A percentile compares a stretch with the other conserved stretches of the same genome.
These are phyloP conservation scores for Fagopyrum esculentum DNA, from an alignment of 148 eudicot species.

Conservation along the genomic window DNA sequence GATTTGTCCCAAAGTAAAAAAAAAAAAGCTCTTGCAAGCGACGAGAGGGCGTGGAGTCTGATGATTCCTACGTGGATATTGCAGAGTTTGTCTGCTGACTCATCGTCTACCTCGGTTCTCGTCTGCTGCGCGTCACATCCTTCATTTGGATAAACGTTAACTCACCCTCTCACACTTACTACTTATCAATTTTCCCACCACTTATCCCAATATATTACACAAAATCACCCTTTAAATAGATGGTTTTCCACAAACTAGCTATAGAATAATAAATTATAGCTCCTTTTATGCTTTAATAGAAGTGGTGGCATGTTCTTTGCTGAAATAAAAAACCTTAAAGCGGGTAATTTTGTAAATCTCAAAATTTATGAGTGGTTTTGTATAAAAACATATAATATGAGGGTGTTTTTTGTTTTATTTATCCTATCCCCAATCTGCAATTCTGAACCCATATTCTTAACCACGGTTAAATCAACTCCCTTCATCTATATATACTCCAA, in stretches of 20 bases:
- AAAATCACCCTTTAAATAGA: no score
- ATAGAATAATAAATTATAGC: no score
- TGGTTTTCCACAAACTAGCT: no score
- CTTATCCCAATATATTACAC: neutral
- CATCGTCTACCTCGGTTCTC: neutral
- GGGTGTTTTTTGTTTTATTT: no score
- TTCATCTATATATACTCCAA: neutral
- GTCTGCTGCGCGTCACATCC: neutral
- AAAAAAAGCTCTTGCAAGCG: neutral
- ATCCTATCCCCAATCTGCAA: neutral
- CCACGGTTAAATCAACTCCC: neutral
- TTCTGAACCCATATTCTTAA: neutral
- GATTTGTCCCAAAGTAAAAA: neutral
- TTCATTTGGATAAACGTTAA: neutral
- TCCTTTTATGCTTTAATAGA: no score
- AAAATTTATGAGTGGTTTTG: no score
- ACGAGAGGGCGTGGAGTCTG: neutral
- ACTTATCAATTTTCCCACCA: no score
- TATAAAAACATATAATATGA: no score
- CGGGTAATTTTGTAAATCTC: no score
- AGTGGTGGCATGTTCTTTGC: no score
- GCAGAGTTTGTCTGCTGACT: constrained; percentile 1
- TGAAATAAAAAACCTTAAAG: no score
- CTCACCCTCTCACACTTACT: no score
- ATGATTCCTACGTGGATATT: neutral